Base-by-base conservation (phyloP, 139 green algal species). In the Diplosphaera chodatii region DNA sequence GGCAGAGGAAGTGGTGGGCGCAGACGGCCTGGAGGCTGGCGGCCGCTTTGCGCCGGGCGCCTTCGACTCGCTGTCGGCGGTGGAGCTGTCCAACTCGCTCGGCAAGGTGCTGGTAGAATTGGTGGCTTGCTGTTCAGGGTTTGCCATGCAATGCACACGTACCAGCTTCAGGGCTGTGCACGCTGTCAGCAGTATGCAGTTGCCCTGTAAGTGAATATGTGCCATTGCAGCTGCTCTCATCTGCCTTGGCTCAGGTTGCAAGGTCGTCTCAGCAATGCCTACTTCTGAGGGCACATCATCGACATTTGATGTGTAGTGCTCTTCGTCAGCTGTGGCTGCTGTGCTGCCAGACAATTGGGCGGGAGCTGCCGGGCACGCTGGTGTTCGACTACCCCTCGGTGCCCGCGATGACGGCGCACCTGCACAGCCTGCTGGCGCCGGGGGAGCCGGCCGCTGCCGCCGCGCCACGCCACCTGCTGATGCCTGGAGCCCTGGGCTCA, bases 331-430 rank as follows among this genome's bases (percentile, higher is more conserved):
- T n/a, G n/a, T n/a, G n/a, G n/a, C n/a, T n/a, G n/a, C n/a, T n/a
- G n/a, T n/a, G n/a, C 48, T 59, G 48, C 4, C 48, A 59, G 21
- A 63, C 64, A 1, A 16, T 89, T 1, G 69, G 73, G n/a, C 28
- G 85, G 32, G 75, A 83, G 20, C 76, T 90, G 23, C 80, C 83
- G 8, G 64, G 71, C 15, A 89, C 81, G 31, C 77, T 90, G 30
- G 83, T 91, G 13, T 92, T 95, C 70, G 90, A 96, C 72, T 91
- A 94, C 74, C 90, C 90, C 3, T 84, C 86, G 6, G 69, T 89
- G 0, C 18, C 32, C 15, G 81, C 85, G 32, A 70, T 92, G 6
- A 67, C 77, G 1, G 34, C 70, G 33, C 71, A 77, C 69, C 48
- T 84, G 28, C 41, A 65, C 29, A 20, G 18, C 18, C 41, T 72